Evolutionary conservation across 2,329 filamentous ascomycete genomes (phyloP).

Genomic region (Periglandula ipomoeae): DNA sequence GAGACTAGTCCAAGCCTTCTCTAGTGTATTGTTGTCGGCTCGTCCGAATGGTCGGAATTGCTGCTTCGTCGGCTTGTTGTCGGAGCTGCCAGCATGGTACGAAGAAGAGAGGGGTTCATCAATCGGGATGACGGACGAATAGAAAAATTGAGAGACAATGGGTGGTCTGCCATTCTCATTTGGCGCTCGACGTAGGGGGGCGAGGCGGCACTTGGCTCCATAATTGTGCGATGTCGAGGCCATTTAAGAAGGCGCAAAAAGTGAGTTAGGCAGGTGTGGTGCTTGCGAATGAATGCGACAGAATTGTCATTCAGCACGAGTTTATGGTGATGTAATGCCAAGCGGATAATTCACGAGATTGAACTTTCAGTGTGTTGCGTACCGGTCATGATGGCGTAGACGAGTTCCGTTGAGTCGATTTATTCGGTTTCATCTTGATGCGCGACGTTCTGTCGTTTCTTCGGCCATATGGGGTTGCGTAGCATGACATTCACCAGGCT

Average conservation of each 20-base stretch:
- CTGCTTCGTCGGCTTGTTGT: slow-evolving; percentile 44
- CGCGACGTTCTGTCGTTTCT: background rate
- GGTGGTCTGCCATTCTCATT: slow-evolving; percentile 45
- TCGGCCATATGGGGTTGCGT: too few relatives aligned
- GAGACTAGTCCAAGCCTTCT: slow-evolving; percentile 65
- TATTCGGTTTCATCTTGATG: background rate
- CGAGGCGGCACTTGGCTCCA: slow-evolving; percentile 48
- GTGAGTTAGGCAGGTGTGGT: background rate
- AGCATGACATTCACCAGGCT: background rate
- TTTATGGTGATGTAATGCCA: background rate
- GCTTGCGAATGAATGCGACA: too few relatives aligned
- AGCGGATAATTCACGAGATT: background rate
- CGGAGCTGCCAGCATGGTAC: slow-evolving; percentile 38
- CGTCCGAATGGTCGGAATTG: slow-evolving; percentile 69
- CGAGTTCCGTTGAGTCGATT: background rate
- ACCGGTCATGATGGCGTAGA: background rate
- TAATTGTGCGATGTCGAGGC: slow-evolving; percentile 40
- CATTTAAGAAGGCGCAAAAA: slow-evolving; percentile 3
- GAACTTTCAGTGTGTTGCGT: background rate
- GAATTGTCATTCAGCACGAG: background rate
- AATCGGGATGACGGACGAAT: slow-evolving; percentile 70
- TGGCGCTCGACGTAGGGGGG: slow-evolving; percentile 31
- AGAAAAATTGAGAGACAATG: slow-evolving; percentile 71
- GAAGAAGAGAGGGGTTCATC: slow-evolving; percentile 75
- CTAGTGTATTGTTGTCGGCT: slow-evolving; percentile 70